phyloP scores from a whole-genome alignment of 1,139 yeast genomes.

The Yamadazyma oceani region DNA sequence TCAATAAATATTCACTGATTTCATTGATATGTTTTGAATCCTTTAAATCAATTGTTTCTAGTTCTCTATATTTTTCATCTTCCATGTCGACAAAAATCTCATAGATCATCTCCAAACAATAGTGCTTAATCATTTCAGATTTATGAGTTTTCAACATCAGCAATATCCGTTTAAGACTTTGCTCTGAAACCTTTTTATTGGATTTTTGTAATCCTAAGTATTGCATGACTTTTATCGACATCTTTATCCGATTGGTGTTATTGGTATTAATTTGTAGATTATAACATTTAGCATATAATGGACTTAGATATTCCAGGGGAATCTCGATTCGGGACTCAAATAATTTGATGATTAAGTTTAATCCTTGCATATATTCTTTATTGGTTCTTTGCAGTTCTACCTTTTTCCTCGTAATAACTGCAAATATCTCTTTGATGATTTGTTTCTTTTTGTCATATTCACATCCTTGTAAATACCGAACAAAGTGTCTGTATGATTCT shows the following conservation, averaged over 20 bases:
- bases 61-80: conserved; percentile 3
- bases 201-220: conserved; percentile 21
- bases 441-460: conserved; percentile 11
- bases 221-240: conserved; percentile 38
- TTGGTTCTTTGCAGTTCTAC: conserved; percentile 10
- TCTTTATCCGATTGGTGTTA: conserved; percentile 30
- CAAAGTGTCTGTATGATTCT: conserved; percentile 42
- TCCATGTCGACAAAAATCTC: conserved; percentile 11
- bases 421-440: conserved; percentile 14
- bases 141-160: conserved; percentile 34
- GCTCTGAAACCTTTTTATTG: conserved; percentile 6
- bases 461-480: conserved; percentile 28
- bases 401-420: conserved; percentile 17
- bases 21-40: conserved; percentile 1
- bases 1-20: conserved; percentile 7
- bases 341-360: conserved; percentile 34
- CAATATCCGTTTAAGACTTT: conserved; percentile 27
- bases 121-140: conserved; percentile 23
- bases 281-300: conserved; percentile 52
- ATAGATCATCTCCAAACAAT: conserved; percentile 19
- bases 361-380: conserved; percentile 14
- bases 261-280: conserved; percentile 55
- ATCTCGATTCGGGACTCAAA: conserved; percentile 30
- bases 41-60: conserved; percentile 9
- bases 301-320: conserved; percentile 32